Base-by-base conservation (phyloP, 257 asterid species). In the Jasminum sambac region DNA sequence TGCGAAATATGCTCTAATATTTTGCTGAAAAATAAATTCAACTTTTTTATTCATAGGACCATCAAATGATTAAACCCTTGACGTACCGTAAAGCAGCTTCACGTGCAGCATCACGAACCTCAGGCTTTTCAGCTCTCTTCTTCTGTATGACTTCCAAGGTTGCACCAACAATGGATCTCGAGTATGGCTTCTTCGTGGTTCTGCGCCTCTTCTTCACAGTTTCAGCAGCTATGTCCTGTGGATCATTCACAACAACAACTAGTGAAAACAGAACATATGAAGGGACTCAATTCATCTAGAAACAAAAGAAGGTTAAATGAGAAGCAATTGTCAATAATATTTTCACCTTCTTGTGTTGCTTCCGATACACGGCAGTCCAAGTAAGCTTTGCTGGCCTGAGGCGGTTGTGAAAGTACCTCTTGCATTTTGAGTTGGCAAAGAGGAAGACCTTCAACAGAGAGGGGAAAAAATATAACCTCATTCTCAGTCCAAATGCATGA, bases 161-260 rank as follows among this genome's bases (percentile, higher is more conserved):
- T 23, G 96, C 96, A 77, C 98, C 98, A 5, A 91, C 98, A 72
- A 91, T 91, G 11, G 98, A 91, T 77, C 98, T 86, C 6, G 98
- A 91, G 75, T 89, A 88, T 0, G 95, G 96, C 73, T 91, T 91
- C 88, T 85, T 91, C 13, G 90, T 85, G 60, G 98, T 26, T 5
- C 98, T 74, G 10, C 98, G 90, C 82, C 95, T 89, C 94, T 86
- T 91, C 87, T 84, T 89, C 64, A 80, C 94, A n/a, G 98, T 76
- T 77, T 91, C 98, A 72, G 90, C 92, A 39, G 98, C 94, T 58
- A 71, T 59, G 60, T 92, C 98, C 98, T 91, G 39, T 12, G 5
- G 11, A 60, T 21, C 36, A 68, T 26, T 13, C 41, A 43, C 11
- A 16, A n/a, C 21, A 67, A 62, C 21, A 4, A 69, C 39, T 2